A percentile compares a stretch with the other conserved stretches of the same genome.
Conservation (phyloP, 2,329 filamentous ascomycete species). For the Arthrobotrys pseudoclavata region DNA sequence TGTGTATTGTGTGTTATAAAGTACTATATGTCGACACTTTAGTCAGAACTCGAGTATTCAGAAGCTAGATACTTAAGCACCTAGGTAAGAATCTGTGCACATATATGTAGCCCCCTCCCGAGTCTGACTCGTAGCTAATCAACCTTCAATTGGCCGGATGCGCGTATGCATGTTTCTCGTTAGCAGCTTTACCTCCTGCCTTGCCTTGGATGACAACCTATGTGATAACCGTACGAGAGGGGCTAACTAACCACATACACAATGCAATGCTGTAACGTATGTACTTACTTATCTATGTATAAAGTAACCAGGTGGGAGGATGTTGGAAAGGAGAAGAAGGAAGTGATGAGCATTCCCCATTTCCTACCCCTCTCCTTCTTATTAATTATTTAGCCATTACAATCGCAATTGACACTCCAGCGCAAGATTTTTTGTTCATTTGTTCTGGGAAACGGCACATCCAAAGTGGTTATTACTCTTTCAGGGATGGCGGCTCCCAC, state of each 20-base stretch:
- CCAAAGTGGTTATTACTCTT: slow-evolving; percentile 33
- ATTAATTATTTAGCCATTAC: background rate
- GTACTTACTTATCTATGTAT: background rate
- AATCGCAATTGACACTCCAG: slow-evolving; percentile 3
- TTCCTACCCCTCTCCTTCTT: background rate
- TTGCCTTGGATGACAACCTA: background rate
- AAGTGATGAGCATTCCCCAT: slow-evolving; percentile 9
- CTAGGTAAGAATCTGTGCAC: background rate
- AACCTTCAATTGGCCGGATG: slow-evolving; percentile 20
- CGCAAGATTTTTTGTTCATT: slow-evolving; percentile 17
- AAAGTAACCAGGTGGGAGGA: background rate
- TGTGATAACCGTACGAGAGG: background rate
- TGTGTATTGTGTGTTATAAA: no score
- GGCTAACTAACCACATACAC: background rate
- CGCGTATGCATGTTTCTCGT: slow-evolving; percentile 1
- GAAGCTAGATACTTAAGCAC: no score
- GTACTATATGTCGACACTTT: background rate
- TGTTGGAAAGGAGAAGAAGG: slow-evolving; percentile 24
- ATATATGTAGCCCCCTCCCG: background rate
- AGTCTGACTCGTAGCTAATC: background rate
- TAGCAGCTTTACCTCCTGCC: background rate
- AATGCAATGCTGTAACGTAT: background rate
- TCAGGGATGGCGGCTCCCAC: slow-evolving; percentile 34
- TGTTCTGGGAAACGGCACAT: slow-evolving; percentile 23
- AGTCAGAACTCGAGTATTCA: no score